These are phyloP conservation scores for Fusarium algeriense DNA, from an alignment of 2,329 filamentous ascomycete genomes.

Conservation along the genomic window DNA sequence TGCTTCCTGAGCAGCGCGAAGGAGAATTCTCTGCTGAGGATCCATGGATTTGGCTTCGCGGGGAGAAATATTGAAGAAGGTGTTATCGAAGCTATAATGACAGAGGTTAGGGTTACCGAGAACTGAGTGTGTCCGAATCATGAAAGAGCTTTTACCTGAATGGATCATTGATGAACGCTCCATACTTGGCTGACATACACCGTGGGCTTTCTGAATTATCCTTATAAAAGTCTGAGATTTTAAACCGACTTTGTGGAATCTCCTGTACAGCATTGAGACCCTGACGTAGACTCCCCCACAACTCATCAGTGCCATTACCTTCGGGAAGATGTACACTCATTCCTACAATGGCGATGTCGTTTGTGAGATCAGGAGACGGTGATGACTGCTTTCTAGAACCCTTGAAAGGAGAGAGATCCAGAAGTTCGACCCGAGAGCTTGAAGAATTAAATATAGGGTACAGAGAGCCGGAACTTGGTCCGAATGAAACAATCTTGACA, in stretches of 20 bases:
- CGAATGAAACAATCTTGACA: background rate
- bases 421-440: background rate
- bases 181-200: background rate
- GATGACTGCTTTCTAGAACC: background rate
- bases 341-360: slow-evolving; percentile 6
- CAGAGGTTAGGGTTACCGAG: too few species aligned
- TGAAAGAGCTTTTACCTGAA: background rate
- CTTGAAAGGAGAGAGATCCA: background rate
- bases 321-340: slow-evolving; percentile 2
- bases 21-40: background rate
- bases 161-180: slow-evolving; percentile 1
- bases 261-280: background rate
- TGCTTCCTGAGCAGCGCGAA: background rate
- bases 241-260: background rate
- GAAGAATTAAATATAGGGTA: background rate
- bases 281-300: background rate
- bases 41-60: slow-evolving; percentile 6
- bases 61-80: slow-evolving; percentile 9
- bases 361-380: background rate
- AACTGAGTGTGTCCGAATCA: too few species aligned
- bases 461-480: background rate
- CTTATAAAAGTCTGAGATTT: background rate
- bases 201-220: background rate
- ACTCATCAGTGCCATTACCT: background rate
- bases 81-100: background rate